Conservation (phyloP, 371 early-diverging fungal species). For the Mortierella sp. region DNA sequence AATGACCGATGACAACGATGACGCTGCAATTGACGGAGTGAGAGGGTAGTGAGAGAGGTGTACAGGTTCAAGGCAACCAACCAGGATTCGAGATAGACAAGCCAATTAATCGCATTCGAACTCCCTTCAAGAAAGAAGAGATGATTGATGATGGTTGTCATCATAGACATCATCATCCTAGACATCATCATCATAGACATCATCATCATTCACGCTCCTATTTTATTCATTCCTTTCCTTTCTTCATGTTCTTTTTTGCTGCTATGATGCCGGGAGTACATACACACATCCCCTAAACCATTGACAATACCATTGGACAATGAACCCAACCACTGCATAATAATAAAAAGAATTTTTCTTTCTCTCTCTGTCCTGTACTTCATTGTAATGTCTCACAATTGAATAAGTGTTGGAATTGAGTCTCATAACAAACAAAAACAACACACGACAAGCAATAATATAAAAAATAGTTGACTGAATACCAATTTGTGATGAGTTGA, state of each 20-base stretch:
- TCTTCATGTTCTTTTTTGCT: neutral
- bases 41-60: neutral
- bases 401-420: neutral
- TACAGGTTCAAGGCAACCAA: neutral
- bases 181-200: neutral
- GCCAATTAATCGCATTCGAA: neutral
- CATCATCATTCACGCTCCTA: neutral
- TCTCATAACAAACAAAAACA: neutral
- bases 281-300: neutral
- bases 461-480: neutral
- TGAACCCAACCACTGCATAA: neutral
- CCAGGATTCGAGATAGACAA: neutral
- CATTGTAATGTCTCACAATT: neutral
- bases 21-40: neutral
- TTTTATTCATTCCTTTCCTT: neutral
- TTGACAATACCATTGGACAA: neutral
- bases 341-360: neutral
- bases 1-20: constrained; percentile 7
- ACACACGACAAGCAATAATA: neutral
- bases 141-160: neutral
- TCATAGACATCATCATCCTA: neutral
- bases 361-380: too few species aligned
- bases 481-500: neutral
- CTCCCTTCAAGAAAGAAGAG: neutral
- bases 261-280: neutral